Evolutionary conservation across 2,329 filamentous ascomycete species (phyloP).

Genomic region (Amphichorda felina): DNA sequence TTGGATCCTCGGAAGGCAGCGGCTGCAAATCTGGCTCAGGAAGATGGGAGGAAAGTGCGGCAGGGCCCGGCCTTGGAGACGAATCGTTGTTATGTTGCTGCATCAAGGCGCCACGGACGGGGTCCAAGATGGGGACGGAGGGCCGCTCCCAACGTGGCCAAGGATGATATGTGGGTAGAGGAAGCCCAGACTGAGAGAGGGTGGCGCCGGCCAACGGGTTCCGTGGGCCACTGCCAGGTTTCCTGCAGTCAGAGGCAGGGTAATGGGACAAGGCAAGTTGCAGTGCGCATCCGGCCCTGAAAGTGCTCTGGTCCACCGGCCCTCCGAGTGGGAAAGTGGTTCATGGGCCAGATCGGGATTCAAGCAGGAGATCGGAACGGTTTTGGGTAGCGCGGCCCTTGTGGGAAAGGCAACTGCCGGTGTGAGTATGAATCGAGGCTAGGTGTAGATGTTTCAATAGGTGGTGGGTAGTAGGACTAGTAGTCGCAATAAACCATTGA

Average conservation of each 20-base stretch:
- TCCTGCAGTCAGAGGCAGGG: neutral
- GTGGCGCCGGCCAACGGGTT: neutral
- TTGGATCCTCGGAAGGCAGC: neutral
- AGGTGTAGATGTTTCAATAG: too few relatives aligned
- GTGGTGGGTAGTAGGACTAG: too few relatives aligned
- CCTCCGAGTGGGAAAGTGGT: too few relatives aligned
- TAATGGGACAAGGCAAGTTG: neutral
- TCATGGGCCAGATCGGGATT: too few relatives aligned
- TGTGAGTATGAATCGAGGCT: too few relatives aligned
- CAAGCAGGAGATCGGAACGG: too few relatives aligned
- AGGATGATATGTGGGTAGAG: neutral
- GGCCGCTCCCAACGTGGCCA: neutral
- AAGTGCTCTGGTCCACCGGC: too few relatives aligned
- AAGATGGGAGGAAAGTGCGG: neutral
- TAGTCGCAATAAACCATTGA: too few relatives aligned
- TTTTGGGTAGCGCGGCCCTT: too few relatives aligned
- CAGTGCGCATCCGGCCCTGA: neutral
- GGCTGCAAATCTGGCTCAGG: neutral
- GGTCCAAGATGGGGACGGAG: neutral
- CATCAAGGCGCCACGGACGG: slow-evolving; percentile 4
- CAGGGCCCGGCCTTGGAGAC: neutral
- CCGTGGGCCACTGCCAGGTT: neutral
- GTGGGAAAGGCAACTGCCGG: too few relatives aligned
- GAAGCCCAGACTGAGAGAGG: neutral
- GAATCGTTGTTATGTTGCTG: slow-evolving; percentile 3